Base-by-base conservation (phyloP, 176 grass and related monocot genomes). In the Musa troglodytarum region DNA sequence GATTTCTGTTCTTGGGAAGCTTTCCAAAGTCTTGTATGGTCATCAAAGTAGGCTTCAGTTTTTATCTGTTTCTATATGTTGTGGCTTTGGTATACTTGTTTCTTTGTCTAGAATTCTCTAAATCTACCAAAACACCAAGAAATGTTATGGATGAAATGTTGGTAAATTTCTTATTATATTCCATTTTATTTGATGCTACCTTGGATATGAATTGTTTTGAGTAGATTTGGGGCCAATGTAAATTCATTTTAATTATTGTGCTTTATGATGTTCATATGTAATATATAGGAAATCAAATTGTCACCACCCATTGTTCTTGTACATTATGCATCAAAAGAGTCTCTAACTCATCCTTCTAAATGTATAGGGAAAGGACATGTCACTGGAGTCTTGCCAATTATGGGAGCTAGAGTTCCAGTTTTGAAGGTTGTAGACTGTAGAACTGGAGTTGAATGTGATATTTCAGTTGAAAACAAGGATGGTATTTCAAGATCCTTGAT, bases 381-480 rank as follows among this genome's bases (percentile, higher is more conserved):
- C 21, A 83, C 79, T 73, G 80, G 90, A 50, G 88, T 97, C 56
- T 72, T 76, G 62, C 94, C 94, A 52, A 76, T 97, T 81, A 13
- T 93, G 75, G 70, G 49, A 78, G 90, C 94, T 43, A 88, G 77
- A 83, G 94, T 97, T 54, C 94, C 94, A 15, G 81, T 97, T 82
- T 69, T 97, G 68, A 97, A 97, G 73, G 85, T 83, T 75, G 86
- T 86, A 65, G 88, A 97, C 75, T 50, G 88, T 76, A 74, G 65
- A 52, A 93, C 86, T 50, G 79, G 86, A 68, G 49, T 97, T 25
- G 90, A 97, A 52, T 92, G 89, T 71, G 94, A 97, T 64, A 82
- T 97, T 83, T 84, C 90, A 0, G 66, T 97, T 77, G 94, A 97
- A 73, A 97, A 97, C 76, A 93, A 97, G 81, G 90, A 97, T 81